Percentiles rank a stretch among this genome's conserved stretches.
Conservation (phyloP, 2,329 filamentous ascomycete species). For the Biscogniauxia mediterranea region DNA sequence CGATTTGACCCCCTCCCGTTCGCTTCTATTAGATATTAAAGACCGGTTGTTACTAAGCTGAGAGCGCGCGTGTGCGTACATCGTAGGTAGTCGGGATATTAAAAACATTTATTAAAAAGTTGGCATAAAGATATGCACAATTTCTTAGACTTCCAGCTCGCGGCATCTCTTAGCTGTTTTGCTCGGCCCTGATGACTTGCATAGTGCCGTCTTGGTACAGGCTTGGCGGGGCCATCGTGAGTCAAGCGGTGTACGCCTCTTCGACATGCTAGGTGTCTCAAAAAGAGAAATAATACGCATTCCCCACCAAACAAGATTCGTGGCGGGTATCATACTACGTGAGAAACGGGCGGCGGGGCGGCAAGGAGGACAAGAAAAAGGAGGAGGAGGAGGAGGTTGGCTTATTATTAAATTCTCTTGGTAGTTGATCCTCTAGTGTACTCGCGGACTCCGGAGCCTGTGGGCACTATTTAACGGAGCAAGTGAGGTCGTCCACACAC, state of each 20-base stretch:
- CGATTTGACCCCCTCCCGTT: no score
- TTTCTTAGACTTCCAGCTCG: background rate
- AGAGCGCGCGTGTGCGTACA: no score
- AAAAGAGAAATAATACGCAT: background rate
- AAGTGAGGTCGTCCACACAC: background rate
- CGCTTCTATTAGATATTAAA: no score
- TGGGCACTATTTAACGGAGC: background rate
- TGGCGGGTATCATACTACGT: background rate
- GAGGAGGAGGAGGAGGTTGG: background rate
- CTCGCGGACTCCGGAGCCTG: no score
- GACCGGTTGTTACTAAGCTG: no score
- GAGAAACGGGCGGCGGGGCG: background rate
- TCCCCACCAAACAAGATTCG: background rate
- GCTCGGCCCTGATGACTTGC: slow-evolving; percentile 14
- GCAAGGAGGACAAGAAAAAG: background rate
- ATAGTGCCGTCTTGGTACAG: slow-evolving; percentile 14
- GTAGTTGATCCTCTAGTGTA: background rate
- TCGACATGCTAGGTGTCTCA: background rate
- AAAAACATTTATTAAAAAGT: background rate
- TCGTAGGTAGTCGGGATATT: background rate
- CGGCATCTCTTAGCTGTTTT: background rate
- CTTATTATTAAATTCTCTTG: background rate
- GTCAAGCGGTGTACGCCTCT: slow-evolving; percentile 2
- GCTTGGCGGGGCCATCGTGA: slow-evolving; percentile 7
- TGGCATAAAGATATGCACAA: background rate